These are phyloP conservation scores for Pelargonium myrrhifolium DNA, from an alignment of 441 rosid species.

Conservation along the genomic window DNA sequence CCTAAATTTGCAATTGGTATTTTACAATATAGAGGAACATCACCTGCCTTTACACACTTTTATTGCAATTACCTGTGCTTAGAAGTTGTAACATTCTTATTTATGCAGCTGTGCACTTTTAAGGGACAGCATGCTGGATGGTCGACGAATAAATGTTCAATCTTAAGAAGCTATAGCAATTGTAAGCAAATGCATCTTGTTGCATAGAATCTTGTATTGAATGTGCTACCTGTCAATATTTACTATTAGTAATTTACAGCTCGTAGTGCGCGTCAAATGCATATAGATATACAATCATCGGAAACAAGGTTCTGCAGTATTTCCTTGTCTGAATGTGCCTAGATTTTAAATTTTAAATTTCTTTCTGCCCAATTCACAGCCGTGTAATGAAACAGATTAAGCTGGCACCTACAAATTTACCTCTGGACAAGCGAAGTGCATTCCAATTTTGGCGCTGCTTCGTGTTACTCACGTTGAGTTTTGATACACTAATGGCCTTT, in stretches of 20 bases:
- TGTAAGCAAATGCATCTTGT: slow-evolving; percentile 34
- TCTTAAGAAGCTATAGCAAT: slow-evolving; percentile 27
- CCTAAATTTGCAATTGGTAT: background rate
- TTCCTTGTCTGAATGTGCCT: background rate
- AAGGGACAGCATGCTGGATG: slow-evolving; percentile 27
- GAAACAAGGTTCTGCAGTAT: background rate
- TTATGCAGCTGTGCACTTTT: slow-evolving; percentile 34
- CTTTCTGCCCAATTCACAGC: too few relatives aligned
- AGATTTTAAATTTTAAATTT: too few relatives aligned
- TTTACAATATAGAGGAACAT: background rate
- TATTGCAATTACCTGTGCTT: background rate
- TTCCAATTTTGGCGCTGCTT: background rate
- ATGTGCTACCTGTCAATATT: background rate
- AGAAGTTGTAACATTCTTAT: background rate
- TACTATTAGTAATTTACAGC: background rate
- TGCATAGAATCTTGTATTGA: slow-evolving; percentile 1
- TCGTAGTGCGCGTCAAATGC: background rate
- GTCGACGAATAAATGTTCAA: slow-evolving; percentile 19
- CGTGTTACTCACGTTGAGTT: background rate
- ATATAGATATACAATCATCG: background rate
- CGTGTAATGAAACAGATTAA: background rate
- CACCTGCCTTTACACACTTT: background rate
- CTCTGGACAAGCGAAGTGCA: background rate
- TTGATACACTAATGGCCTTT: too few relatives aligned
- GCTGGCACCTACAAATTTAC: background rate